Percentiles rank a stretch among this genome's conserved stretches.
Evolutionary conservation across 225 moss, liverwort and hornwort genomes (phyloP).

Genomic region (Neckera pumila): DNA sequence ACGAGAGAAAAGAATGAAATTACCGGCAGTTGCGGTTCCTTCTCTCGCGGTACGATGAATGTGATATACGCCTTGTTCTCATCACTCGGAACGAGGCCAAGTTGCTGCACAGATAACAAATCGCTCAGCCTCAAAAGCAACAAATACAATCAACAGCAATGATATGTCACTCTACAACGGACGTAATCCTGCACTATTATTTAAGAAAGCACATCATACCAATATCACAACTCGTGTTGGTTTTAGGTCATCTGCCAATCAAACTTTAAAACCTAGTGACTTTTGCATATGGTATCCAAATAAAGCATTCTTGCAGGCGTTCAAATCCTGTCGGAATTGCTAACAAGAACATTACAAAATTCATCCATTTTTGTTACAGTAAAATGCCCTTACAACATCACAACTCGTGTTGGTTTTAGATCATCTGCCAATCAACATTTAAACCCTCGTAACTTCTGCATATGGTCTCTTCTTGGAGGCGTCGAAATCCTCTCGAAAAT

Average conservation of each 20-base stretch:
- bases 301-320: background rate
- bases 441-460: background rate
- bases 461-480: background rate
- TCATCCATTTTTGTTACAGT: background rate
- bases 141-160: background rate
- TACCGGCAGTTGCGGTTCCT: conserved; percentile 68
- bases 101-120: conserved; percentile 33
- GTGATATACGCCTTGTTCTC: conserved; percentile 91
- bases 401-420: background rate
- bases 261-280: background rate
- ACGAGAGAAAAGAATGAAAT: background rate
- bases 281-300: background rate
- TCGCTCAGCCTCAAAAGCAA: background rate
- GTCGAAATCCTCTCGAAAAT: background rate
- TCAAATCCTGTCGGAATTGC: background rate
- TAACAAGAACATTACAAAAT: background rate
- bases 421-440: background rate
- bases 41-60: conserved; percentile 66
- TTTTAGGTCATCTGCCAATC: background rate
- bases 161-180: background rate
- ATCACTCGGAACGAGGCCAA: conserved; percentile 43
- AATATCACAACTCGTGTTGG: background rate
- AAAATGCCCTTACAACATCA: background rate
- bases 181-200: background rate
- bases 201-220: background rate